phyloP scores from a whole-genome alignment of 2,329 filamentous ascomycete genomes.

The Aaosphaeria pasadenensis region DNA sequence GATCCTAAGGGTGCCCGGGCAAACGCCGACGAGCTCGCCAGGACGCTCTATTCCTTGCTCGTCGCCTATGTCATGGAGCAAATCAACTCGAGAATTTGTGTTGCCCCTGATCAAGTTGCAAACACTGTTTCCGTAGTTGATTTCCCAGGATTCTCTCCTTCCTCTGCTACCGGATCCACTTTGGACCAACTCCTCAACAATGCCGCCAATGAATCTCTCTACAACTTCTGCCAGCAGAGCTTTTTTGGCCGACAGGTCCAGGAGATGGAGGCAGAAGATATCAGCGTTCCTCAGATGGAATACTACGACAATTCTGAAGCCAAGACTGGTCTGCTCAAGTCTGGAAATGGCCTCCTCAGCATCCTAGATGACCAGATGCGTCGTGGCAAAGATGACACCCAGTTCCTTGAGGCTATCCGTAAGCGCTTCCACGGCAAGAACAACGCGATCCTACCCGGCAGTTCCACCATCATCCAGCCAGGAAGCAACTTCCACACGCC shows the following conservation, averaged over 20 bases:
- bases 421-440: constrained; percentile 96
- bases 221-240: constrained; percentile 89
- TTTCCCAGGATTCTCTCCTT: constrained; percentile 91
- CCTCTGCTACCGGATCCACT: constrained; percentile 75
- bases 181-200: constrained; percentile 95
- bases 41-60: constrained; percentile 88
- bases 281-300: constrained; percentile 83
- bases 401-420: constrained; percentile 84
- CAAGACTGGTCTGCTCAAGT: constrained; percentile 85
- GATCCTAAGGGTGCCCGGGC: constrained; percentile 85
- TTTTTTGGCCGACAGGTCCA: constrained; percentile 96
- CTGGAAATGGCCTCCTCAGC: constrained; percentile 86
- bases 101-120: constrained; percentile 78
- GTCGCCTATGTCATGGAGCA: constrained; percentile 92
- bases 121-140: constrained; percentile 96
- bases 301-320: constrained; percentile 98
- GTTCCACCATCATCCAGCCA: constrained; percentile 71
- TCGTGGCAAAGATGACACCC: constrained; percentile 81
- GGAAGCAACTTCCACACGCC: constrained; percentile 88
- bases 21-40: constrained; percentile 90
- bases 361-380: constrained; percentile 96
- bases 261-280: constrained; percentile 89
- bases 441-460: constrained; percentile 77
- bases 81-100: constrained; percentile 86
- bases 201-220: constrained; percentile 85